phyloP scores from a whole-genome alignment of 2,329 filamentous ascomycete genomes.

The Trichoderma pleuroti region DNA sequence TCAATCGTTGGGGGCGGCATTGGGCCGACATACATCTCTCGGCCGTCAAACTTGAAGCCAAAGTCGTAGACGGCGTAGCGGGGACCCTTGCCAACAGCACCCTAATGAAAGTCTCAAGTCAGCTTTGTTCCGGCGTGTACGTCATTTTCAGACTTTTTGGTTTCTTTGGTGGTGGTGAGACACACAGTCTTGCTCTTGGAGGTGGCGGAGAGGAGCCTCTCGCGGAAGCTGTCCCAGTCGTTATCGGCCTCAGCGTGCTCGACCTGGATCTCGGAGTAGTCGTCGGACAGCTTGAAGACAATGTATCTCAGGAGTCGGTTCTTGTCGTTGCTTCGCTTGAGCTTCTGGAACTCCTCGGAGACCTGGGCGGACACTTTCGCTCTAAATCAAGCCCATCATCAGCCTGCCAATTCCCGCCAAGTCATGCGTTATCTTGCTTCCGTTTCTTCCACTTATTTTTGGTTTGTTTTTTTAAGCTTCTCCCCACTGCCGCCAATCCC shows the following conservation, averaged over 20 bases:
- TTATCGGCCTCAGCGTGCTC: constrained; percentile 65
- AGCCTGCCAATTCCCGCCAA: not conserved
- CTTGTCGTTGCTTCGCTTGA: constrained; percentile 19
- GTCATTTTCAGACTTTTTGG: not conserved
- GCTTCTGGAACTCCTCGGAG: constrained; percentile 53
- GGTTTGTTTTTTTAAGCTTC: not conserved
- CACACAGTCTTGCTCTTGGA: constrained; percentile 66
- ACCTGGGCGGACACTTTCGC: constrained; percentile 37
- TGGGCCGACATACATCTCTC: constrained; percentile 60
- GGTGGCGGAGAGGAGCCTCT: constrained; percentile 71
- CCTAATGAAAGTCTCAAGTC: constrained; percentile 38
- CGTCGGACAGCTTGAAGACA: constrained; percentile 82
- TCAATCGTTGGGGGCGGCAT: not conserved
- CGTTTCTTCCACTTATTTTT: not conserved
- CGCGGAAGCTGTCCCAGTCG: constrained; percentile 70
- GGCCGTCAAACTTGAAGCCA: constrained; percentile 68
- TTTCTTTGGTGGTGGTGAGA: constrained; percentile 17
- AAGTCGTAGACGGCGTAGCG: constrained; percentile 86
- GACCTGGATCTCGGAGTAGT: constrained; percentile 78
- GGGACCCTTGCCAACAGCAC: constrained; percentile 61
- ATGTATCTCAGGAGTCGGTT: constrained; percentile 64
- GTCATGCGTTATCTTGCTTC: not conserved
- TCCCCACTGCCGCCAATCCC: not conserved
- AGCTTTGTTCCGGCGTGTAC: not conserved
- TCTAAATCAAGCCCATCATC: constrained; percentile 1